These are phyloP conservation scores for Escallonia rubra DNA, from an alignment of 129 eudicot genomes.

Conservation along the genomic window DNA sequence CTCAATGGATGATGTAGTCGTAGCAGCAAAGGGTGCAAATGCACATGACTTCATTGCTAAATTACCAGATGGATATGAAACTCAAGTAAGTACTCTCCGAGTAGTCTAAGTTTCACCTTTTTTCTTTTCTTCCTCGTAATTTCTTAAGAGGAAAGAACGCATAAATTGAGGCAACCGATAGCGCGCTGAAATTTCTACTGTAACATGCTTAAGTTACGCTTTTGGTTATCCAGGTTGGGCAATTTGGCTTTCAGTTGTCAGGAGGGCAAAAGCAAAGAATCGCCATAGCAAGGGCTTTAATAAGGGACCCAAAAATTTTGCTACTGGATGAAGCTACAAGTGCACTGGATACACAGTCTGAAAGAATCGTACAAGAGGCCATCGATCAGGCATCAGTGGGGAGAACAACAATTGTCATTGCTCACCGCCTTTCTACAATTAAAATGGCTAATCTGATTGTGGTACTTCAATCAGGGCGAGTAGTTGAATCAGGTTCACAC, in stretches of 20 bases:
- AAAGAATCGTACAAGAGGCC: slow-evolving; percentile 63
- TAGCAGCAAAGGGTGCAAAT: slow-evolving; percentile 67
- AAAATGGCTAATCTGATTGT: slow-evolving; percentile 36
- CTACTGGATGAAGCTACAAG: slow-evolving; percentile 87
- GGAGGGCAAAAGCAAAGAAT: slow-evolving; percentile 83
- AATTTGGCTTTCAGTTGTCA: slow-evolving; percentile 64
- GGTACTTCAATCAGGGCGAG: slow-evolving; percentile 49
- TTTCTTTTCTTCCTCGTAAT: background rate
- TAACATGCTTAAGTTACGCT: too few species aligned
- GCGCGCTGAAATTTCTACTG: background rate
- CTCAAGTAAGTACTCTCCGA: slow-evolving; percentile 34
- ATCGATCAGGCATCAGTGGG: slow-evolving; percentile 64
- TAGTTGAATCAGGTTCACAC: slow-evolving; percentile 66
- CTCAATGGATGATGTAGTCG: slow-evolving; percentile 47
- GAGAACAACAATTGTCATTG: slow-evolving; percentile 60
- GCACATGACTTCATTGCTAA: slow-evolving; percentile 64
- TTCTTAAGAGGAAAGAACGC: too few species aligned
- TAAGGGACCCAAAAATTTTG: slow-evolving; percentile 56
- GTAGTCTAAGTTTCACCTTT: background rate
- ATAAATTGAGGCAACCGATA: background rate
- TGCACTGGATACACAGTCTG: slow-evolving; percentile 67
- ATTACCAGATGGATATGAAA: slow-evolving; percentile 69
- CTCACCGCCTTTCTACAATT: slow-evolving; percentile 67
- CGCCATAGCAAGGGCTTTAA: slow-evolving; percentile 71
- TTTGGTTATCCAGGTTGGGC: slow-evolving; percentile 54